These are phyloP conservation scores for Hydrangea macrophylla DNA, from an alignment of 148 eudicot species.

Conservation along the genomic window DNA sequence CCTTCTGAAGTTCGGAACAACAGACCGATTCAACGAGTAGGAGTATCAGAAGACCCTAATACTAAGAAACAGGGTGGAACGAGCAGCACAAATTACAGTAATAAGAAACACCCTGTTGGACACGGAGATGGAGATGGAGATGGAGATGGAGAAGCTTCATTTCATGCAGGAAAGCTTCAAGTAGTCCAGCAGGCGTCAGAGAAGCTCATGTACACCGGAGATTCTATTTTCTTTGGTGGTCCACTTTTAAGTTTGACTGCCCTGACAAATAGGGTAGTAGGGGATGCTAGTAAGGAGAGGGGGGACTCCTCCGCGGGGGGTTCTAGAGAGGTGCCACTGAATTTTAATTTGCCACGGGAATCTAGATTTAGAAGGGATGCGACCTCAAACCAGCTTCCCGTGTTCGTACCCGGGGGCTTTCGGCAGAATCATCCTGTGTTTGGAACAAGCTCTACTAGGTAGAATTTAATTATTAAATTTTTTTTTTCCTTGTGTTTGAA, in stretches of 20 bases:
- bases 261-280: slow-evolving; percentile 40
- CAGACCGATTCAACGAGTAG: slow-evolving; percentile 30
- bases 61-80: slow-evolving; percentile 33
- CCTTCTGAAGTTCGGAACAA: slow-evolving; percentile 46
- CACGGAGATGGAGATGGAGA: too few relatives aligned
- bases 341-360: slow-evolving; percentile 55
- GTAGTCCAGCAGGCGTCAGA: slow-evolving; percentile 51
- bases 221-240: slow-evolving; percentile 93
- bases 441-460: slow-evolving; percentile 23
- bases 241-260: slow-evolving; percentile 65
- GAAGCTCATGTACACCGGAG: slow-evolving; percentile 72
- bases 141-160: slow-evolving; percentile 44
- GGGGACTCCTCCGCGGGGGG: too few relatives aligned
- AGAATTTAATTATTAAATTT: too few relatives aligned
- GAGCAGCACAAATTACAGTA: too few relatives aligned
- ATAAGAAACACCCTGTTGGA: slow-evolving; percentile 26
- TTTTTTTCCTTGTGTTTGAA: background rate
- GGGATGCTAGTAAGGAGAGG: slow-evolving; percentile 37
- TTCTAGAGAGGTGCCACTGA: slow-evolving; percentile 40
- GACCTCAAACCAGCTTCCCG: slow-evolving; percentile 86
- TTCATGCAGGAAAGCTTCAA: slow-evolving; percentile 28
- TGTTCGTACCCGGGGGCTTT: slow-evolving; percentile 63
- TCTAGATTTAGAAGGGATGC: slow-evolving; percentile 75
- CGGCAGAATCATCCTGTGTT: slow-evolving; percentile 34
- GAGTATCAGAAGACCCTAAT: slow-evolving; percentile 34